Evolutionary conservation across 257 asterid genomes (phyloP).

Genomic region (Nicotiana undulata): DNA sequence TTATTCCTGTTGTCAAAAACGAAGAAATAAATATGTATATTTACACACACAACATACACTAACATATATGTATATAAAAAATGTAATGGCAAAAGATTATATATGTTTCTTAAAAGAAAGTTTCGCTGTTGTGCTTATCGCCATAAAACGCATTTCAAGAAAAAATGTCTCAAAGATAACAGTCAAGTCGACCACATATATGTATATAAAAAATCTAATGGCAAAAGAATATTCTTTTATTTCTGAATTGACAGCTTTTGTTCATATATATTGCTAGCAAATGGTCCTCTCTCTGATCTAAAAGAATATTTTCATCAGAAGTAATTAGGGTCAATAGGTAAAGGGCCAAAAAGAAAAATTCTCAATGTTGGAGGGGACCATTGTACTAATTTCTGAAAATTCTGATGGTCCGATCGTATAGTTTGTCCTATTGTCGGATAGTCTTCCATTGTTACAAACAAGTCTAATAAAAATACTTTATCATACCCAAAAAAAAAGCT

Average conservation of each 20-base stretch:
- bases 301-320: background rate
- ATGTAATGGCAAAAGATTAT: too few relatives aligned
- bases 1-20: background rate
- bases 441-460: background rate
- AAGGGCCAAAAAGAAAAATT: constrained; percentile 27
- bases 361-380: constrained; percentile 54
- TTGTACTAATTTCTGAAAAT: constrained; percentile 11
- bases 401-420: constrained; percentile 21
- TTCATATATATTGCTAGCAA: constrained; percentile 8
- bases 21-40: background rate
- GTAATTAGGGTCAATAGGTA: constrained; percentile 10
- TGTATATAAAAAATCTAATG: constrained; percentile 2
- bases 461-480: background rate
- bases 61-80: too few relatives aligned
- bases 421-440: constrained; percentile 15
- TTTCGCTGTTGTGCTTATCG: background rate
- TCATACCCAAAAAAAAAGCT: background rate
- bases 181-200: constrained; percentile 2
- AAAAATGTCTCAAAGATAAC: constrained; percentile 4
- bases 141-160: constrained; percentile 9
- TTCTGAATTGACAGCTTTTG: constrained; percentile 7
- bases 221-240: constrained; percentile 1
- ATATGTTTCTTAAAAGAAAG: background rate
- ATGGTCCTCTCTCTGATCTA: constrained; percentile 10
- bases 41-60: background rate